These are phyloP conservation scores for Vigna mungo DNA, from an alignment of 306 rosid species.

Conservation along the genomic window DNA sequence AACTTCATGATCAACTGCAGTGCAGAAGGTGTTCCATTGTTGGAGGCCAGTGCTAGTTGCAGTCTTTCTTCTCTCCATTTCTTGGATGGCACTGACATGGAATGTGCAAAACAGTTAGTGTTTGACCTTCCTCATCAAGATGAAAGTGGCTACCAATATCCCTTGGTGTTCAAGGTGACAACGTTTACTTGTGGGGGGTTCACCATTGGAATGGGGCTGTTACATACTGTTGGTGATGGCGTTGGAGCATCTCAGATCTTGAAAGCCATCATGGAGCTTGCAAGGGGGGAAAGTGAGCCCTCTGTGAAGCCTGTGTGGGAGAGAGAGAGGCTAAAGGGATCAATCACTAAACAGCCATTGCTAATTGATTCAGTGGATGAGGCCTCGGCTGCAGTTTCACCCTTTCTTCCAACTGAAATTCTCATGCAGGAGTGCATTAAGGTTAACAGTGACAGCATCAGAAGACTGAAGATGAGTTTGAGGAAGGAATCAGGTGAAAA, in stretches of 20 bases:
- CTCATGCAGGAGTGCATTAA: too few species aligned
- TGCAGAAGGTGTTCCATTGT: constrained; percentile 52
- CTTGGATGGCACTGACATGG: constrained; percentile 27
- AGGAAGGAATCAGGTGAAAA: too few species aligned
- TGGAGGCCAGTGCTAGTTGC: constrained; percentile 45
- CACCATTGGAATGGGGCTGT: constrained; percentile 45
- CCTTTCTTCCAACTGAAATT: too few species aligned
- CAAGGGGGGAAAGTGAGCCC: constrained; percentile 42
- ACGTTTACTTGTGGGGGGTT: constrained; percentile 53
- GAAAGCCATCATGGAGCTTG: constrained; percentile 43
- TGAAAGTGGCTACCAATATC: constrained; percentile 23
- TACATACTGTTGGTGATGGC: constrained; percentile 51
- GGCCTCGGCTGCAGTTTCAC: too few species aligned
- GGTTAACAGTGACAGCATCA: too few species aligned
- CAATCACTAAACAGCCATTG: too few species aligned
- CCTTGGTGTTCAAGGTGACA: constrained; percentile 46
- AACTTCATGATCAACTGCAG: constrained; percentile 35
- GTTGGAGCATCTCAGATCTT: constrained; percentile 40
- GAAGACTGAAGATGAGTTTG: too few species aligned
- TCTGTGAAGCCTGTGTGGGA: constrained; percentile 42
- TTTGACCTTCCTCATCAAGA: constrained; percentile 39
- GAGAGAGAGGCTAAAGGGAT: too few species aligned
- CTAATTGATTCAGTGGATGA: too few species aligned
- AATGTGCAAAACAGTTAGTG: constrained; percentile 31
- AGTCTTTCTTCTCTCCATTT: constrained; percentile 41